These are phyloP conservation scores for Tricholoma bakamatsutake DNA, from an alignment of 768 basidiomycete genomes.

Conservation along the genomic window DNA sequence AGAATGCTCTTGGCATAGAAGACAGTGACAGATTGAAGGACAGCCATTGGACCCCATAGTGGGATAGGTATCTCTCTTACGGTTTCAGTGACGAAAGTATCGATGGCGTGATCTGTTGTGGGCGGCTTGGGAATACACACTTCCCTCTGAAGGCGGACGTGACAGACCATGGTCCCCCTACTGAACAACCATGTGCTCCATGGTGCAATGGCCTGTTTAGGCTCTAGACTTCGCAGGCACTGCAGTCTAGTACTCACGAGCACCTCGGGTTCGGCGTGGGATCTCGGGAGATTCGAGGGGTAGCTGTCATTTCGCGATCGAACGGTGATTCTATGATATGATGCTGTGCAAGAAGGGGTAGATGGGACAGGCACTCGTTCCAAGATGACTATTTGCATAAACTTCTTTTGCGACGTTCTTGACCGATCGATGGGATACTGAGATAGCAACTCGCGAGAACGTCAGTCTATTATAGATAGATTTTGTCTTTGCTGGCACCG, in stretches of 20 bases:
- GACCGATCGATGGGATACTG: conserved; percentile 2
- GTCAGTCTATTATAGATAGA: neutral
- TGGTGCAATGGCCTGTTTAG: conserved; percentile 10
- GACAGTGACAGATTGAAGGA: conserved; percentile 7
- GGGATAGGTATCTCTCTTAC: neutral
- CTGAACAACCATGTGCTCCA: conserved; percentile 4
- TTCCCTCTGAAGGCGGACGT: conserved; percentile 2
- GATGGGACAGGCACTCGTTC: neutral
- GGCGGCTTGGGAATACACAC: conserved; percentile 4
- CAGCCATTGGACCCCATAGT: conserved; percentile 2
- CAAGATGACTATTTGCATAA: neutral
- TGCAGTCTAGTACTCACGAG: conserved; percentile 8
- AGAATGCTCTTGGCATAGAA: conserved; percentile 19
- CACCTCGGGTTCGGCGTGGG: conserved; percentile 12
- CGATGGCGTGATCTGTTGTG: conserved; percentile 14
- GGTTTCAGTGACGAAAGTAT: conserved; percentile 4
- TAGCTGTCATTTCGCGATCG: conserved; percentile 12
- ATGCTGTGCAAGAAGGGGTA: conserved; percentile 18
- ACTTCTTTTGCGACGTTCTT: conserved; percentile 2
- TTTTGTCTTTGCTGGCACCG: neutral
- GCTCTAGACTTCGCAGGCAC: conserved; percentile 11
- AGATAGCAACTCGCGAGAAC: neutral
- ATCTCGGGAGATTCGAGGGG: conserved; percentile 13
- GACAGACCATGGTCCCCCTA: conserved; percentile 4
- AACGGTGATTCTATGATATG: conserved; percentile 4